Percentiles rank a stretch among this genome's conserved stretches.
Evolutionary conservation across 1,284 basidiomycete species (phyloP).

Genomic region (Ceratobasidium sp.): DNA sequence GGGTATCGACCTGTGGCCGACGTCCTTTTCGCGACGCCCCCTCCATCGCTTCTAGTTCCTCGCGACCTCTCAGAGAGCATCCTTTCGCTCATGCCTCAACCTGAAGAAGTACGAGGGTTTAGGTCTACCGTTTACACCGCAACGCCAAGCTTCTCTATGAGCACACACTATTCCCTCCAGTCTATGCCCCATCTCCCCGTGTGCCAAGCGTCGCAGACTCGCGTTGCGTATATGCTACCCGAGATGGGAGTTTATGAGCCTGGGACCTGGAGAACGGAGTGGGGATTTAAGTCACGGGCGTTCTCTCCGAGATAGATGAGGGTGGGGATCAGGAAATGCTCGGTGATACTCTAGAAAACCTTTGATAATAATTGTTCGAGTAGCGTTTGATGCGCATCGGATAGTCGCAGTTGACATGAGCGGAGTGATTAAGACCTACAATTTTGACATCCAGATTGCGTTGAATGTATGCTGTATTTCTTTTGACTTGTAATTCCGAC

Average conservation of each 20-base stretch:
- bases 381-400: conserved; percentile 40
- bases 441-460: conserved; percentile 27
- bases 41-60: not conserved
- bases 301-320: not conserved
- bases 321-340: not conserved
- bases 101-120: conserved; percentile 51
- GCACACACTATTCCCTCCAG: conserved; percentile 74
- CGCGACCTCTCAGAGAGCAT: not conserved
- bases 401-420: conserved; percentile 34
- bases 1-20: not conserved
- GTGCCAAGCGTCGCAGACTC: conserved; percentile 80
- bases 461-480: not conserved
- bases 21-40: not conserved
- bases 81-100: not conserved
- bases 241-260: conserved; percentile 80
- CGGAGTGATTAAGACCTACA: conserved; percentile 24
- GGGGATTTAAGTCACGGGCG: conserved; percentile 43
- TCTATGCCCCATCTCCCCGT: conserved; percentile 66
- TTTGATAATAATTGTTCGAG: conserved; percentile 12
- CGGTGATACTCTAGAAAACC: not conserved
- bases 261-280: conserved; percentile 81
- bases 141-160: conserved; percentile 78
- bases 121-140: conserved; percentile 78
- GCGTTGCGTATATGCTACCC: conserved; percentile 78
- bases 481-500: not conserved